These are phyloP conservation scores for Botrytis fragariae DNA, from an alignment of 2,329 filamentous ascomycete genomes.

Conservation along the genomic window DNA sequence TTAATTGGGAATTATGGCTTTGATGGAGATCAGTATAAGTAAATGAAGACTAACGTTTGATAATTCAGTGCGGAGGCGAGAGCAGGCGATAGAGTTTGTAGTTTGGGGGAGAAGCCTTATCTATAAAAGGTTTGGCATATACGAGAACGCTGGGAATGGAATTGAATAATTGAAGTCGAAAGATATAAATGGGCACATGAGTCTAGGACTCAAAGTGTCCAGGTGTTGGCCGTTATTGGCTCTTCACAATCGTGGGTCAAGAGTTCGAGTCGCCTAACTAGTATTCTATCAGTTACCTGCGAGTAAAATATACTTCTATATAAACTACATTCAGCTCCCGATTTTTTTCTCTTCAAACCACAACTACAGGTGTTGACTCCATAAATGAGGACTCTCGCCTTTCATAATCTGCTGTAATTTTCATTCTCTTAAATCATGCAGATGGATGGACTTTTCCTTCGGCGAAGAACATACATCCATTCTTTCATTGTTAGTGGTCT, in stretches of 20 bases:
- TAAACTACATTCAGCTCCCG: neutral
- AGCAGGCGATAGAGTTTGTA: slow-evolving; percentile 12
- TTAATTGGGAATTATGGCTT: neutral
- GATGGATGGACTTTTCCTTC: neutral
- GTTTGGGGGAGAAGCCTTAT: slow-evolving; percentile 5
- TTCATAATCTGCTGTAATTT: neutral
- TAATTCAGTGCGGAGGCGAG: neutral
- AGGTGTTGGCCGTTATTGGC: neutral
- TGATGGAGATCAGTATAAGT: neutral
- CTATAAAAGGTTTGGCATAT: neutral
- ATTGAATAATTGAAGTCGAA: no score
- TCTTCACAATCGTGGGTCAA: neutral
- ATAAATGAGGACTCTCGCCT: no score
- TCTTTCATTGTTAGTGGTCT: neutral
- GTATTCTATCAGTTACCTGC: neutral
- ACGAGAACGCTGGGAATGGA: no score
- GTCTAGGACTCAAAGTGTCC: neutral
- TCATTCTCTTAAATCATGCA: neutral
- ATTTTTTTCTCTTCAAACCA: neutral
- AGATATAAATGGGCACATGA: neutral
- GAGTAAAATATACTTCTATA: neutral
- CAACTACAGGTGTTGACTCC: no score
- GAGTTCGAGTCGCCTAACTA: neutral
- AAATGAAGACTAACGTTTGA: neutral
- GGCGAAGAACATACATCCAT: rapidly evolving